A percentile compares a stretch with the other conserved stretches of the same genome.
Conservation (phyloP, 2,329 filamentous ascomycete species). For the Bipolaris victoriae region DNA sequence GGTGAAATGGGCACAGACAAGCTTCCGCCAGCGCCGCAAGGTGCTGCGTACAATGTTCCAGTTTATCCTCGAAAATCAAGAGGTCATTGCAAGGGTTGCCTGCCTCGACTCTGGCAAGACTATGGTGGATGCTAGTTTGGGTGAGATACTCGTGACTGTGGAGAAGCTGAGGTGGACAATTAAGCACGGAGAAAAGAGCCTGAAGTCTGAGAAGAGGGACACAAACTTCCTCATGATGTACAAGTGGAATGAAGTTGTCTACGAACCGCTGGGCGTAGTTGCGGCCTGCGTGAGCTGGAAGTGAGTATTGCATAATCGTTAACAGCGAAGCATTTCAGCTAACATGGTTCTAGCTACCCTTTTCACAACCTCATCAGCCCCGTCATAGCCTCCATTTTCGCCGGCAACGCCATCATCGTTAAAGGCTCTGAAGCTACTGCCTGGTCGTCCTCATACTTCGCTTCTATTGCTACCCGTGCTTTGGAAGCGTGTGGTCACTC, state of each 20-base stretch:
- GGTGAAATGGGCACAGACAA: conserved; percentile 75
- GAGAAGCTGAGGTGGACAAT: conserved; percentile 97
- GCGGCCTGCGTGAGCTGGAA: conserved; percentile 97
- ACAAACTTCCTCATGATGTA: conserved; percentile 95
- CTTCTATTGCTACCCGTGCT: conserved; percentile 77
- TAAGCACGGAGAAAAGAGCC: conserved; percentile 81
- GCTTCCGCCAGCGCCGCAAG: conserved; percentile 75
- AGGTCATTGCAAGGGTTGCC: conserved; percentile 81
- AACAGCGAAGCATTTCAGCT: conserved; percentile 6
- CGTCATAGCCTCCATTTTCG: conserved; percentile 86
- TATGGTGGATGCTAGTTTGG: conserved; percentile 89
- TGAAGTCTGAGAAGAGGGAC: conserved; percentile 73
- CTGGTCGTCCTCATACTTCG: conserved; percentile 87
- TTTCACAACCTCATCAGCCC: conserved; percentile 96
- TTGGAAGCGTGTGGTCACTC: conserved; percentile 83
- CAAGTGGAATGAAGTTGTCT: conserved; percentile 87
- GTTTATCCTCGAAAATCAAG: conserved; percentile 86
- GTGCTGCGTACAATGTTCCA: conserved; percentile 82
- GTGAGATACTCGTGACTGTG: conserved; percentile 90
- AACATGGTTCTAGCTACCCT: conserved; percentile 48
- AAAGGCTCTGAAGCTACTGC: conserved; percentile 96
- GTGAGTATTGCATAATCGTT: conserved; percentile 57
- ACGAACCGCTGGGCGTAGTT: conserved; percentile 92
- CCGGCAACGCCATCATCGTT: conserved; percentile 89
- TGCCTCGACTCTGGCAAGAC: conserved; percentile 96